Conservation (phyloP, 2,329 filamentous ascomycete genomes). For the Penicillium brasilianum region DNA sequence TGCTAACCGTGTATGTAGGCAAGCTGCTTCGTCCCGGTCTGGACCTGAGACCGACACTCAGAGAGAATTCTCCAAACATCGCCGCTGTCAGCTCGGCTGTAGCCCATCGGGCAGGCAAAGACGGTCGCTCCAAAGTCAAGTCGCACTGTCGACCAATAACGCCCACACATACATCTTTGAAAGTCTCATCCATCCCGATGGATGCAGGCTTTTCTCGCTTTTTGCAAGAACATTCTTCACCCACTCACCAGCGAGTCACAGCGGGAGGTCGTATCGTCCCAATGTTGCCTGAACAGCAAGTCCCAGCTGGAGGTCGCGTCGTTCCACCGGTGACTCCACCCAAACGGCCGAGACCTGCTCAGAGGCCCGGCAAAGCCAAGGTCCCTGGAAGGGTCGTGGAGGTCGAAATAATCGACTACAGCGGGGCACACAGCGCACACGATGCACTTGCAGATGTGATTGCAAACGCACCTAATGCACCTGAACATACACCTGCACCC, state of each 20-base stretch:
- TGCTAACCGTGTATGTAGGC: constrained; percentile 22
- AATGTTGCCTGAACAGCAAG: constrained; percentile 36
- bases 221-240: constrained; percentile 53
- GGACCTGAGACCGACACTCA: constrained; percentile 10
- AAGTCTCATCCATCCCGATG: constrained; percentile 27
- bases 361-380: too few species aligned
- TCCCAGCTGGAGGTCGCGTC: too few species aligned
- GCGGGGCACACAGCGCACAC: too few species aligned
- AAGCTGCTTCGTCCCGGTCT: constrained; percentile 6
- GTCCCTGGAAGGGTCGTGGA: too few species aligned
- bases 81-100: background rate
- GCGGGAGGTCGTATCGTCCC: constrained; percentile 56
- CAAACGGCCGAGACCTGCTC: too few species aligned
- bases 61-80: constrained; percentile 10
- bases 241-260: constrained; percentile 56
- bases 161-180: background rate
- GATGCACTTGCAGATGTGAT: too few species aligned
- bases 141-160: background rate
- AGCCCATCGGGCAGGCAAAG: background rate
- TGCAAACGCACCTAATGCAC: too few species aligned
- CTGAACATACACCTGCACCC: too few species aligned
- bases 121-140: background rate
- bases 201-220: constrained; percentile 54
- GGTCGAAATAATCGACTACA: too few species aligned
- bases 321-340: too few species aligned